Evolutionary conservation across 2,329 filamentous ascomycete genomes (phyloP).

Genomic region (Parafenestella ontariensis): DNA sequence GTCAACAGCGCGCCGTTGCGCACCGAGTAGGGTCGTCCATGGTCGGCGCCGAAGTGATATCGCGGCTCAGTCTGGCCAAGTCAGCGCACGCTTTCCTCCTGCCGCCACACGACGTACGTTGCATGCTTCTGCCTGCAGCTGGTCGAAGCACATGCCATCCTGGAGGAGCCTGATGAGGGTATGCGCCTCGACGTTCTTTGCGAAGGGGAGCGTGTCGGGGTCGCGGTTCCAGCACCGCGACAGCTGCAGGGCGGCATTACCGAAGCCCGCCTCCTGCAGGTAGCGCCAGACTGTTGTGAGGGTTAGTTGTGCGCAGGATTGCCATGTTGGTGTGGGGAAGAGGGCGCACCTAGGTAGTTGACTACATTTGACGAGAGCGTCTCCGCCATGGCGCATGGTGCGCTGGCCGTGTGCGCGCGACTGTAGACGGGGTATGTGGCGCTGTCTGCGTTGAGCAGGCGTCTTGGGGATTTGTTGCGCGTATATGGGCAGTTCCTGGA

Average conservation of each 20-base stretch:
- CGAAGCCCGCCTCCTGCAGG: constrained; percentile 55
- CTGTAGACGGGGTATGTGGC: not conserved
- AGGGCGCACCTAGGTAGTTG: constrained; percentile 62
- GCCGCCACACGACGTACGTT: constrained; percentile 31
- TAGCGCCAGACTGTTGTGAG: constrained; percentile 65
- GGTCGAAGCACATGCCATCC: constrained; percentile 63
- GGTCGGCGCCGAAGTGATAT: constrained; percentile 49
- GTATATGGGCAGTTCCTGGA: not conserved
- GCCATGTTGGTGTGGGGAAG: constrained; percentile 1
- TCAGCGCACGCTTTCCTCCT: constrained; percentile 19
- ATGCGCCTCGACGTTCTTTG: constrained; percentile 64
- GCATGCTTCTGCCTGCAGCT: constrained; percentile 47
- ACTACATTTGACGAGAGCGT: constrained; percentile 66
- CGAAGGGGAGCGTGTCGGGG: constrained; percentile 67
- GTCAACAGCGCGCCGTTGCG: constrained; percentile 47
- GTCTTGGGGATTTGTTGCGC: not conserved
- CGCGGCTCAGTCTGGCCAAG: constrained; percentile 37
- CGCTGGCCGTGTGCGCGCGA: constrained; percentile 13
- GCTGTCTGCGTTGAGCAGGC: constrained; percentile 1
- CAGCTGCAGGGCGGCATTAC: constrained; percentile 66
- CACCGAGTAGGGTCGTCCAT: constrained; percentile 48
- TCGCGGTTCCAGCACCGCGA: constrained; percentile 69
- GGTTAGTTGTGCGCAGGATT: constrained; percentile 16
- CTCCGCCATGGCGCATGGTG: constrained; percentile 52
- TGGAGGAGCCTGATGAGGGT: constrained; percentile 68